A percentile compares a stretch with the other conserved stretches of the same genome.
phyloP scores from a whole-genome alignment of 1,139 yeast genomes.

The Suhomyces wounanorum region DNA sequence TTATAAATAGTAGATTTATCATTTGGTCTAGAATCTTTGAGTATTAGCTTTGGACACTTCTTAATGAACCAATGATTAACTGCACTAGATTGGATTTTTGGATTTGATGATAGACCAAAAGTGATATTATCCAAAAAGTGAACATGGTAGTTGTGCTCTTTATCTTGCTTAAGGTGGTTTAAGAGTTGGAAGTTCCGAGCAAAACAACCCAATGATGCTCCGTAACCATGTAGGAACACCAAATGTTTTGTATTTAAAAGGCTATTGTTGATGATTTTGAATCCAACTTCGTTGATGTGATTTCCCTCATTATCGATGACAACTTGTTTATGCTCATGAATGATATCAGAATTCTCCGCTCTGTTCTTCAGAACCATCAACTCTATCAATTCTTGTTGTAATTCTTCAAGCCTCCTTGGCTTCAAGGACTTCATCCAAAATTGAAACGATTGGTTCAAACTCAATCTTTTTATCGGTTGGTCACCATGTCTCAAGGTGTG shows the following conservation, averaged over 20 bases:
- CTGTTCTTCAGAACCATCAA: conserved; percentile 33
- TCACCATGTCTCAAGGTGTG: conserved; percentile 1
- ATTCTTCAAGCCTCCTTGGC: conserved; percentile 26
- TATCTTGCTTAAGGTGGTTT: conserved; percentile 36
- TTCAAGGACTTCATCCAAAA: conserved; percentile 37
- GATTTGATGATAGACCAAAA: conserved; percentile 78
- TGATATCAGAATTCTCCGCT: conserved; percentile 27
- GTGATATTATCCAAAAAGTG: conserved; percentile 85
- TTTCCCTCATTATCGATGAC: conserved; percentile 31
- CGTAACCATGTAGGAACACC: conserved; percentile 88
- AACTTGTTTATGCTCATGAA: conserved; percentile 23
- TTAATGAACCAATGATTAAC: conserved; percentile 36
- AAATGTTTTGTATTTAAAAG: conserved; percentile 35
- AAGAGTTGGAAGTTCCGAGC: conserved; percentile 67
- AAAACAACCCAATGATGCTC: conserved; percentile 85
- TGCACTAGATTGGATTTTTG: conserved; percentile 49
- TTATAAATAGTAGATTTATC: conserved; percentile 35
- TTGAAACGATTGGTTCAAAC: conserved; percentile 1
- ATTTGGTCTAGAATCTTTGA: conserved; percentile 35
- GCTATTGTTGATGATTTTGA: conserved; percentile 23
- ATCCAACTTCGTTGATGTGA: conserved; percentile 36
- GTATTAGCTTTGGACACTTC: conserved; percentile 30
- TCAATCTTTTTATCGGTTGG: not conserved
- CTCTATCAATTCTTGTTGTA: conserved; percentile 41
- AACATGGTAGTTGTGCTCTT: conserved; percentile 49